A percentile compares a stretch with the other conserved stretches of the same genome.
Conservation (phyloP, 192 early-diverging fungal genomes). For the Geranomyces michiganensis region DNA sequence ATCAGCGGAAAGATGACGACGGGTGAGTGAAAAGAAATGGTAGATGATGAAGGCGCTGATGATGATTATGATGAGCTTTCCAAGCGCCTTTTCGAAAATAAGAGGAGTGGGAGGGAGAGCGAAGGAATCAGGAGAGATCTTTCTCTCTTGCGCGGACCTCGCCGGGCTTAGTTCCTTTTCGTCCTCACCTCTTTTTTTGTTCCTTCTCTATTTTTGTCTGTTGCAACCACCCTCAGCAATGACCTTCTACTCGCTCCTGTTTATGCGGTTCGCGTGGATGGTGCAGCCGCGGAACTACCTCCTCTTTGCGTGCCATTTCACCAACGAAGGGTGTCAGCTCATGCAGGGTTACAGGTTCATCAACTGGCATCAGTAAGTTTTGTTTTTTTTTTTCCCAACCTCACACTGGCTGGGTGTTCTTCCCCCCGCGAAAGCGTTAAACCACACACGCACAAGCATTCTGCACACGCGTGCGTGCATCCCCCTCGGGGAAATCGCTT, state of each 20-base stretch:
- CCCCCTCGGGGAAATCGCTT: no score
- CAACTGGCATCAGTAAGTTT: conserved; percentile 62
- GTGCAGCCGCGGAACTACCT: conserved; percentile 90
- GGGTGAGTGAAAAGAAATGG: conserved; percentile 44
- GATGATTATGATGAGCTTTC: no score
- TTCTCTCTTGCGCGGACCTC: no score
- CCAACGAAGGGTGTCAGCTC: conserved; percentile 89
- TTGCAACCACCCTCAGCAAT: conserved; percentile 52
- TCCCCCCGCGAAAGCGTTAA: no score
- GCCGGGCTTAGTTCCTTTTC: no score
- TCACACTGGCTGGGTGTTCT: no score
- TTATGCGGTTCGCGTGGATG: conserved; percentile 95
- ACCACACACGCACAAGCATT: no score
- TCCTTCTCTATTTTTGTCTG: not conserved
- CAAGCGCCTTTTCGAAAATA: no score
- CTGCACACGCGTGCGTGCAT: no score
- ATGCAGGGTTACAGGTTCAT: conserved; percentile 83
- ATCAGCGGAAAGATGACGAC: conserved; percentile 95
- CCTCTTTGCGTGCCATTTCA: conserved; percentile 90
- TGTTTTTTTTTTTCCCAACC: not conserved
- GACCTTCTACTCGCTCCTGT: conserved; percentile 84
- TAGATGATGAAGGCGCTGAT: no score
- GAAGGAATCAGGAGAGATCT: no score
- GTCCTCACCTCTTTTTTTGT: not conserved
- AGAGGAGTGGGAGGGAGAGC: no score